Evolutionary conservation across 2,329 filamentous ascomycete species (phyloP), one percentile per base, ranked within the genome.

Genomic region (Cryphonectria nitschkei): DNA sequence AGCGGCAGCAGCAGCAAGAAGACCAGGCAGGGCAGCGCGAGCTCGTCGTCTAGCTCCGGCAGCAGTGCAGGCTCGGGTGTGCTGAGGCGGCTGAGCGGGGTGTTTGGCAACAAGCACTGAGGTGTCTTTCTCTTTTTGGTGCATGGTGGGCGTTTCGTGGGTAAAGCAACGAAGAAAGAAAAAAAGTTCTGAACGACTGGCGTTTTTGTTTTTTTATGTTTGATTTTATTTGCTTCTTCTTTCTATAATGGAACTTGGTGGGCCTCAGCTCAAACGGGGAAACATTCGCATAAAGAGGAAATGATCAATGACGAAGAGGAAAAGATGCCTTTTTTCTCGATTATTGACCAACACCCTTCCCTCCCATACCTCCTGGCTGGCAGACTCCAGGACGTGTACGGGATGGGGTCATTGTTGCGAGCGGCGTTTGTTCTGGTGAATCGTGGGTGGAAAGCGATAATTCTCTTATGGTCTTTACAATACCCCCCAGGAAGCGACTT

Each of bases 341-440:
- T 68, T 22, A 46, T 37, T 62, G 3, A 39, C n/a, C 39, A 52
- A 43, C 26, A 34, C 43, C 43, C 7, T 22, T 7, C 3, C 43
- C 16, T 29, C 16, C 37, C 11, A 39, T 39, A 1, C 67, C 67
- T 68, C 71, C 74, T 76, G 74, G 76, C 76, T 77, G 75, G 76
- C 70, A 76, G 75, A 77, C 63, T 76, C 76, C 74, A 75, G 75
- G 43, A 16, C 19, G 19, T 16, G 26, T 8, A 67, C 11, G 9
- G 37, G 37, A 13, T 11, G 70, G 65, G 39, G 63, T 54, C 43
- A 39, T 62, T 65, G 68, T 67, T 68, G 65, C 71, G 66, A 74
- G 75, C 72, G 79, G 79, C 77, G 79, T 81, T 82, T 84, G 80
- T 80, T 83, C 81, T 83, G 82, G 81, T 83, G 82, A 83, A 83